These are phyloP conservation scores for Dioszegia hungarica DNA, from an alignment of 768 basidiomycete genomes.

Conservation along the genomic window DNA sequence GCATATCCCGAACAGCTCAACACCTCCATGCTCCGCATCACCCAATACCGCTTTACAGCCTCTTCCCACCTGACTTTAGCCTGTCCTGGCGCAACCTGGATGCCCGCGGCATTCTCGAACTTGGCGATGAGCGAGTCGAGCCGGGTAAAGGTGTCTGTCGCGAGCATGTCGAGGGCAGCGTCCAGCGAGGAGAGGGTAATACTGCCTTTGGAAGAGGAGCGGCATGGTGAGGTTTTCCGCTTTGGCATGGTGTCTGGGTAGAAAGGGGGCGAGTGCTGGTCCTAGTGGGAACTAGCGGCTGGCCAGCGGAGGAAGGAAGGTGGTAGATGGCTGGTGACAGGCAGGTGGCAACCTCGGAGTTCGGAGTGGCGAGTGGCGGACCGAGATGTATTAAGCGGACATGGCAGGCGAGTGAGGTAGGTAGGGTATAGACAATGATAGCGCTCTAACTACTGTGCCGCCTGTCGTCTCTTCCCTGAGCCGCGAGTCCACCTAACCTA, in stretches of 20 bases:
- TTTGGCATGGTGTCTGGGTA: constrained; percentile 23
- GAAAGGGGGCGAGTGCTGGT: not conserved
- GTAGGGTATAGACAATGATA: no score
- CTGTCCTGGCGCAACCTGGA: constrained; percentile 29
- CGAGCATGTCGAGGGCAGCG: constrained; percentile 44
- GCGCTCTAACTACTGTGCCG: no score
- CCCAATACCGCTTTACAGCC: constrained; percentile 38
- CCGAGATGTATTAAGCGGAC: no score
- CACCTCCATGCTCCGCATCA: constrained; percentile 38
- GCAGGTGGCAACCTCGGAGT: no score
- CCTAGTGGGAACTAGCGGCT: not conserved
- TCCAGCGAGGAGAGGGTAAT: constrained; percentile 30
- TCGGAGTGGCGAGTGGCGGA: not conserved
- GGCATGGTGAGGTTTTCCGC: constrained; percentile 22
- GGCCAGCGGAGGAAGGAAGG: not conserved
- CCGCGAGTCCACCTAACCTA: no score
- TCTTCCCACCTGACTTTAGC: constrained; percentile 35
- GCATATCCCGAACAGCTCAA: constrained; percentile 21
- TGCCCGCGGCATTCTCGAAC: constrained; percentile 29
- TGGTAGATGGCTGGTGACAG: no score
- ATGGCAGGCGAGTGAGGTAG: no score
- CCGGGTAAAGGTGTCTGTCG: constrained; percentile 36
- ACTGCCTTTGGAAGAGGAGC: not conserved
- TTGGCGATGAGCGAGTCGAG: constrained; percentile 20
- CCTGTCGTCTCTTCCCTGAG: no score